These are phyloP conservation scores for Sarocladium strictum DNA, from an alignment of 2,329 filamentous ascomycete genomes.

Conservation along the genomic window DNA sequence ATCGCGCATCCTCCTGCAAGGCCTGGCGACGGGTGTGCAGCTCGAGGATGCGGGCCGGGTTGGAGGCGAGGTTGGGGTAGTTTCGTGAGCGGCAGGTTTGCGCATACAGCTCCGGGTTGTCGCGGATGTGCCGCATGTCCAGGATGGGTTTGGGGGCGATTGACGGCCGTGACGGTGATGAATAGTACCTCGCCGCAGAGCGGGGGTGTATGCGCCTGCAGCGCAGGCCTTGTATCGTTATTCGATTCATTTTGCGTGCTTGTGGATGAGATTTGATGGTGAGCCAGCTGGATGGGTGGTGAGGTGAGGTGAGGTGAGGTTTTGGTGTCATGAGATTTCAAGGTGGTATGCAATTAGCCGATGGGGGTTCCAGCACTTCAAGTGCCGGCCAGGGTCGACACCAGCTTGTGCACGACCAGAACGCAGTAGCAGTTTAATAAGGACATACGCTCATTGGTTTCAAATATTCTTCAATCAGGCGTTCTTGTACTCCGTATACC, in stretches of 20 bases:
- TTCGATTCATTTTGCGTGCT: slow-evolving; percentile 1
- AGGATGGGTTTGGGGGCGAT: slow-evolving; percentile 73
- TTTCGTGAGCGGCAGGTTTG: slow-evolving; percentile 82
- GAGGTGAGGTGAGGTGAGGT: slow-evolving; percentile 2
- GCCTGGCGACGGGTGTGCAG: slow-evolving; percentile 53
- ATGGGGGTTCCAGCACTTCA: neutral
- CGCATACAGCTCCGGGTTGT: slow-evolving; percentile 73
- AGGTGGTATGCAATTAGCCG: slow-evolving; percentile 6
- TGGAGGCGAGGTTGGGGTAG: slow-evolving; percentile 54
- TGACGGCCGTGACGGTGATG: slow-evolving; percentile 41
- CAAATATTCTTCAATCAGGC: too few species aligned
- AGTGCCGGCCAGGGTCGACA: neutral
- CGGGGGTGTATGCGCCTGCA: neutral
- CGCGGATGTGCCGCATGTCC: slow-evolving; percentile 85
- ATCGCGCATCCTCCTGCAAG: slow-evolving; percentile 54
- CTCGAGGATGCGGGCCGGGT: slow-evolving; percentile 49
- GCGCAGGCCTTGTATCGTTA: neutral
- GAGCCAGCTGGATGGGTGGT: neutral
- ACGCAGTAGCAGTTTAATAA: too few species aligned
- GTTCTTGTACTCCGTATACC: too few species aligned
- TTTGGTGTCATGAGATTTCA: slow-evolving; percentile 2
- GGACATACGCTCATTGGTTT: too few species aligned
- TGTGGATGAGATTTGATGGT: neutral
- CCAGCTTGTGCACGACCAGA: neutral
- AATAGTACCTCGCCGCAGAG: neutral